These are phyloP conservation scores for Pyricularia sp. DNA, from an alignment of 2,329 filamentous ascomycete species.

Conservation along the genomic window DNA sequence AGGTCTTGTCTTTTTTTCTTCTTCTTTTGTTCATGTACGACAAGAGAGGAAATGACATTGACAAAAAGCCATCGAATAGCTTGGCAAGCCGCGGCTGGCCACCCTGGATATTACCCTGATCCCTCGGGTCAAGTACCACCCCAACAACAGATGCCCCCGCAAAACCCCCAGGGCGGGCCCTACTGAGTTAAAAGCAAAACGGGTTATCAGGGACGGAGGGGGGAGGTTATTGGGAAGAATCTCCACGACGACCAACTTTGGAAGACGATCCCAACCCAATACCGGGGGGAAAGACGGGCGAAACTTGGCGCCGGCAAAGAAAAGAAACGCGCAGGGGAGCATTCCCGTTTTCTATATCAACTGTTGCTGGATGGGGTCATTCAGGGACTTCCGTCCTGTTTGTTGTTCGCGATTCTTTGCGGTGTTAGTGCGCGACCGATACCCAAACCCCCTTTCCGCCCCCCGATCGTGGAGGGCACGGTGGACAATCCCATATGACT, in stretches of 20 bases:
- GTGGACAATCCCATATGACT: neutral
- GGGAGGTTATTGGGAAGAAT: neutral
- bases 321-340: neutral
- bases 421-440: neutral
- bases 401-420: neutral
- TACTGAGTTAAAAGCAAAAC: constrained; percentile 8
- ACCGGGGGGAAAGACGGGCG: neutral
- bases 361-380: neutral
- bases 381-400: neutral
- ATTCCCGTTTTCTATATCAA: neutral
- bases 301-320: neutral
- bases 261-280: neutral
- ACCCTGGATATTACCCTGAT: constrained; percentile 38
- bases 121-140: constrained; percentile 19
- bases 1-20: neutral
- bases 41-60: neutral
- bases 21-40: neutral
- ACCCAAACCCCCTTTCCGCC: neutral
- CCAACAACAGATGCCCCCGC: constrained; percentile 29
- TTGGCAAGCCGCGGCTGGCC: constrained; percentile 20
- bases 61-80: constrained; percentile 15
- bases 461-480: neutral
- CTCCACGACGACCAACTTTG: neutral
- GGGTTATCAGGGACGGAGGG: neutral
- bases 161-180: constrained; percentile 24